Evolutionary conservation across 2,329 filamentous ascomycete species (phyloP).

Genomic region (Claviceps purpurea): DNA sequence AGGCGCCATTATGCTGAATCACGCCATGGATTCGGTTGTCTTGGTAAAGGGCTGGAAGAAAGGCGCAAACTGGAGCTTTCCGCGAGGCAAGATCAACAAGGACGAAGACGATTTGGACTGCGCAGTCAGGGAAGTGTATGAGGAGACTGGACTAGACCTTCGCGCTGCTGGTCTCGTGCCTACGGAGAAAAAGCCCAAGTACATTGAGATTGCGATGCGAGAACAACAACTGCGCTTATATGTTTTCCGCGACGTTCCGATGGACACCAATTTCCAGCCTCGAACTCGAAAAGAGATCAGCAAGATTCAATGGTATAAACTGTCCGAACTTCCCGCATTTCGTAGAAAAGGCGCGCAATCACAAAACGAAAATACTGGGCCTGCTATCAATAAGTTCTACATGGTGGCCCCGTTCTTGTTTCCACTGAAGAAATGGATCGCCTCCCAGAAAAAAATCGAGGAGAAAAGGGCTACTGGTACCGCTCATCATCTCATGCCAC

Average conservation of each 20-base stretch:
- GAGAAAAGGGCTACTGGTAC: slow-evolving; percentile 29
- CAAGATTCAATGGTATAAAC: slow-evolving; percentile 87
- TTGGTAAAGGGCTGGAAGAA: slow-evolving; percentile 98
- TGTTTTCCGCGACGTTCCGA: slow-evolving; percentile 78
- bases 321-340: slow-evolving; percentile 76
- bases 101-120: slow-evolving; percentile 90
- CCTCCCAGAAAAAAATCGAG: slow-evolving; percentile 68
- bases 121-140: slow-evolving; percentile 85
- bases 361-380: slow-evolving; percentile 41
- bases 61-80: slow-evolving; percentile 90
- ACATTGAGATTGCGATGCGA: slow-evolving; percentile 77
- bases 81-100: slow-evolving; percentile 94
- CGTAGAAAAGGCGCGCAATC: slow-evolving; percentile 50
- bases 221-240: slow-evolving; percentile 90
- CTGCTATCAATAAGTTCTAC: slow-evolving; percentile 80
- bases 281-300: slow-evolving; percentile 94
- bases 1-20: slow-evolving; percentile 84
- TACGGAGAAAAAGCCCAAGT: slow-evolving; percentile 58
- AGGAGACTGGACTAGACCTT: slow-evolving; percentile 88
- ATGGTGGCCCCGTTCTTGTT: slow-evolving; percentile 93
- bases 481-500: slow-evolving; percentile 26
- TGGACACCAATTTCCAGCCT: slow-evolving; percentile 78
- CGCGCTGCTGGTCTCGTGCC: slow-evolving; percentile 62
- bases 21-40: slow-evolving; percentile 85
- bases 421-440: slow-evolving; percentile 79